Conservation (phyloP, 2,329 filamentous ascomycete species). For the Dendrostoma leiphaemia region DNA sequence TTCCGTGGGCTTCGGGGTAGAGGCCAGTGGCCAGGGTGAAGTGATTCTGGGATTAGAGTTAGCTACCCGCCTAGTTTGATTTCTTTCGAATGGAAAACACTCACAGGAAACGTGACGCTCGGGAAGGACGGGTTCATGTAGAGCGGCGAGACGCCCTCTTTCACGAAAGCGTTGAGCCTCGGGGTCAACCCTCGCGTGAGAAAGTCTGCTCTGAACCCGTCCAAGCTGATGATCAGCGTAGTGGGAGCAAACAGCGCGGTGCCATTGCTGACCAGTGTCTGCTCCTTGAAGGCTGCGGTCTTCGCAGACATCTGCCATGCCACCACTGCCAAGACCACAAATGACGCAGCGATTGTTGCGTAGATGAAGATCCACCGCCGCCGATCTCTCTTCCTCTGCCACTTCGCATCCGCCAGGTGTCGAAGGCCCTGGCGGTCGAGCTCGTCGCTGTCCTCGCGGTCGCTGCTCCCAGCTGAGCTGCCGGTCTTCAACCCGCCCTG, state of each 20-base stretch:
- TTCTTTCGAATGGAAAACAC: neutral
- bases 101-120: constrained; percentile 81
- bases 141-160: constrained; percentile 80
- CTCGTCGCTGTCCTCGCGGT: constrained; percentile 59
- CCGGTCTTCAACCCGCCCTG: constrained; percentile 70
- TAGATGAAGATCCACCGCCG: constrained; percentile 54
- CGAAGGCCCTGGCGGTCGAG: constrained; percentile 53
- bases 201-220: constrained; percentile 95
- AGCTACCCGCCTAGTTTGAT: neutral
- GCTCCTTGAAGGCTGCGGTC: constrained; percentile 30
- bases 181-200: constrained; percentile 81
- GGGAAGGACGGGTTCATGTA: constrained; percentile 96
- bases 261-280: constrained; percentile 66
- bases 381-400: constrained; percentile 50
- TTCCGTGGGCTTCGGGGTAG: constrained; percentile 87
- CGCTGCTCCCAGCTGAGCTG: constrained; percentile 61
- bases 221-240: constrained; percentile 88
- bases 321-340: constrained; percentile 54
- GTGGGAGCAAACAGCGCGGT: constrained; percentile 87
- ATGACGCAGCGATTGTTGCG: constrained; percentile 48
- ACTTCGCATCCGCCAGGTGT: constrained; percentile 44
- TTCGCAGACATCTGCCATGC: constrained; percentile 58
- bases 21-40: constrained; percentile 90
- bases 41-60: constrained; percentile 57
- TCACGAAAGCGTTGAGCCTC: constrained; percentile 72